Evolutionary conservation across 306 rosid species (phyloP).

Genomic region (Dalbergia cultrata): DNA sequence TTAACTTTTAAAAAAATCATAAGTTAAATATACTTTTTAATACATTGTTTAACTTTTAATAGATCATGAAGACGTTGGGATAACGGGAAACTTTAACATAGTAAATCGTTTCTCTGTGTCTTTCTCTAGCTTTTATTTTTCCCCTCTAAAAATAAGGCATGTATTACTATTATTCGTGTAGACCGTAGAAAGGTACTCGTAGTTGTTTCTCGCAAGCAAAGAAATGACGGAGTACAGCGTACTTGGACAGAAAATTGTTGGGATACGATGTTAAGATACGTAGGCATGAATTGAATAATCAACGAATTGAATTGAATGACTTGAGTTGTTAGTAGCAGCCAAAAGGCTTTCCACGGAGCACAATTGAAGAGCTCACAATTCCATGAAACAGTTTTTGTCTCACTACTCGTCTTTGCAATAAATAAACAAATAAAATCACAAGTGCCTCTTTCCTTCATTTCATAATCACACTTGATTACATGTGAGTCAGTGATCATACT

Average conservation of each 20-base stretch:
- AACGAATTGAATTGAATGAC: background rate
- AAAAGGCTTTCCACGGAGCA: background rate
- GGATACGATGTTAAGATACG: background rate
- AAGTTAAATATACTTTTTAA: too few relatives aligned
- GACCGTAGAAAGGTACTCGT: too few relatives aligned
- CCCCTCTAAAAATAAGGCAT: too few relatives aligned
- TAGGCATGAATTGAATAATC: background rate
- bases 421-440: background rate
- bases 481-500: background rate
- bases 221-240: background rate
- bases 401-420: too few relatives aligned
- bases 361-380: background rate
- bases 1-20: too few relatives aligned
- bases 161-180: too few relatives aligned
- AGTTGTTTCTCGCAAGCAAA: too few relatives aligned
- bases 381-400: slow-evolving; percentile 24
- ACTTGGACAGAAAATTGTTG: background rate
- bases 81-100: too few relatives aligned
- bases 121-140: too few relatives aligned
- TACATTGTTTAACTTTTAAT: too few relatives aligned
- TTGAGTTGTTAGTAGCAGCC: background rate
- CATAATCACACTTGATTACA: background rate
- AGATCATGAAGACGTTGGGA: too few relatives aligned
- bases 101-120: too few relatives aligned
- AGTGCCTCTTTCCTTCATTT: background rate